Evolutionary conservation across 2,329 filamentous ascomycete genomes (phyloP), one percentile per base, ranked within the genome.

Genomic region (Myriosclerotinia duriaeana): DNA sequence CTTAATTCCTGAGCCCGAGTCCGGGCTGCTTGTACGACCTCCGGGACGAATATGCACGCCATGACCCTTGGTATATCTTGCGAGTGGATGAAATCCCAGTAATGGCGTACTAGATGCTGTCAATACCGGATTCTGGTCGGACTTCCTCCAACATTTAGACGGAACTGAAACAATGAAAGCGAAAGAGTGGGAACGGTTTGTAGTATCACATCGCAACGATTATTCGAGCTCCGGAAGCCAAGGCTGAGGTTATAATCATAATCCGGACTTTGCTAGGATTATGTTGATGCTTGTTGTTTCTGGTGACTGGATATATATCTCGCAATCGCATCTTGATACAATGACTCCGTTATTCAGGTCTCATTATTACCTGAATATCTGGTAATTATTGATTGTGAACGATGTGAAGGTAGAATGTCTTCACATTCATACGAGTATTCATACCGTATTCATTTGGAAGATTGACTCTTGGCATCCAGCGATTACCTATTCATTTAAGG

Each of bases 11-110:
- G 38, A 56, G 62, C 34, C 53, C 53, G 44, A 65, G 63, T 59
- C 63, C 63, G 63, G 53, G 46, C 30, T 38, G 22, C 22, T 30
- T 26, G 63, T 65, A 52, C 42, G n/a, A 58, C 63, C 26, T 65
- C 63, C 63, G 63, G 61, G 22, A 36, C 40, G 61, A 46, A 56
- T 42, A 15, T 46, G 52, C 40, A 64, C 61, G 61, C 52, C 61
- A 64, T 55, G 53, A 56, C 42, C 40, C 53, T 14, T 50, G 42
- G 26, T 20, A 53, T 20, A 20, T 42, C 42, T 26, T 63, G 50
- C 36, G 22, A 34, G 54, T 52, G n/a, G 60, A 34, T 42, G 2
- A 15, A 54, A n/a, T 34, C 36, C 48, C n/a, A 42, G 36, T 38
- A 15, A 22, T 17, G 36, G 38, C 20, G 17, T 36, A 44, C 4